Evolutionary conservation across 257 asterid genomes (phyloP).

Genomic region (Thymus quinquecostatus): DNA sequence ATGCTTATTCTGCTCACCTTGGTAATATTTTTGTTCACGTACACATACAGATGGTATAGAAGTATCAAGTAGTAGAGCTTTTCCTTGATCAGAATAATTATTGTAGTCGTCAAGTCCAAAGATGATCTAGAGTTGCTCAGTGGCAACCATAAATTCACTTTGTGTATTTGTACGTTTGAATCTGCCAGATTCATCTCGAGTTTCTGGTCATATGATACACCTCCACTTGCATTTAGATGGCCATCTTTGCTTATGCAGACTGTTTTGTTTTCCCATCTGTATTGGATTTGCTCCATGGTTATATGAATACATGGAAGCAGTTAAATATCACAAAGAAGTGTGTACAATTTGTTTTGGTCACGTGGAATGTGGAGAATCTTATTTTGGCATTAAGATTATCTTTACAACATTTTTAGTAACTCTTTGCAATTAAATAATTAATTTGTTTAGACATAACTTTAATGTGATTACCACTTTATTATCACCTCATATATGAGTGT

Average conservation of each 20-base stretch:
- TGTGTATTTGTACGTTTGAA: background rate
- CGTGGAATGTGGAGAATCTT: background rate
- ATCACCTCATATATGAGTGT: background rate
- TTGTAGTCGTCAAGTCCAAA: conserved; percentile 8
- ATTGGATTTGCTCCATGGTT: background rate
- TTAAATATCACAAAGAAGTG: background rate
- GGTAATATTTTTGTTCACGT: background rate
- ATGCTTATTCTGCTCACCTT: background rate
- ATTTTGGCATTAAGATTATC: background rate
- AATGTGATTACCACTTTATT: conserved; percentile 15
- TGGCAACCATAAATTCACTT: conserved; percentile 1
- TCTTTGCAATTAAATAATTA: conserved; percentile 14
- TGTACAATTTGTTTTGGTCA: background rate
- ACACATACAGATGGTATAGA: conserved; percentile 8
- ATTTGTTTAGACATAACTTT: conserved; percentile 9
- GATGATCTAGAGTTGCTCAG: background rate
- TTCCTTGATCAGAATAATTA: conserved; percentile 9
- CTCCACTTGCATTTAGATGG: background rate
- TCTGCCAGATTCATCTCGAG: background rate
- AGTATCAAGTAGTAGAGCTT: conserved; percentile 3
- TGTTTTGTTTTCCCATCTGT: background rate
- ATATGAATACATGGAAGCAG: background rate
- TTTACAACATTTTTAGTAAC: background rate
- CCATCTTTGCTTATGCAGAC: background rate
- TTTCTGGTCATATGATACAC: background rate